phyloP scores from a whole-genome alignment of 2,329 filamentous ascomycete species.

The Xylaria sp. region DNA sequence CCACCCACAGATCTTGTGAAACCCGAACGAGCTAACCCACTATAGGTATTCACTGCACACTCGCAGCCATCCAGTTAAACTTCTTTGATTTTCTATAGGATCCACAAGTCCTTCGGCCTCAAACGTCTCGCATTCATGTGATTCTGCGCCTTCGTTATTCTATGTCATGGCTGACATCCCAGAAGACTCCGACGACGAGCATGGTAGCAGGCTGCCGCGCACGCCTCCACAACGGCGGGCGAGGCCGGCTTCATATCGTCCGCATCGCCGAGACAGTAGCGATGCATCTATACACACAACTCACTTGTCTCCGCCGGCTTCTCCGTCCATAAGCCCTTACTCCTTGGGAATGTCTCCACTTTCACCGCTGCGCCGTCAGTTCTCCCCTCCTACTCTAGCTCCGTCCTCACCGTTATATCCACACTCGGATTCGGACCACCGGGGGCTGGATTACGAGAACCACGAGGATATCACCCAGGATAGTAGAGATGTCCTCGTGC shows the following conservation, averaged over 20 bases:
- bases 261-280: slow-evolving; percentile 37
- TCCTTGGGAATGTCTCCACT: slow-evolving; percentile 47
- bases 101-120: slow-evolving; percentile 14
- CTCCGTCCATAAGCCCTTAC: slow-evolving; percentile 45
- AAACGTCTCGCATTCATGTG: slow-evolving; percentile 22
- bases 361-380: slow-evolving; percentile 45
- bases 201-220: slow-evolving; percentile 37
- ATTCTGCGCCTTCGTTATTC: slow-evolving; percentile 5
- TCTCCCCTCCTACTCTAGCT: slow-evolving; percentile 38
- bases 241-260: slow-evolving; percentile 28
- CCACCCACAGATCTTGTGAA: too few species aligned
- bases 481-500: slow-evolving; percentile 60
- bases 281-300: slow-evolving; percentile 30
- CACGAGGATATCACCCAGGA: slow-evolving; percentile 49
- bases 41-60: neutral
- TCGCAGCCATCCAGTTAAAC: neutral
- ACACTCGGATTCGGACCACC: slow-evolving; percentile 41
- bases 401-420: slow-evolving; percentile 41
- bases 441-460: slow-evolving; percentile 20
- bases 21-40: neutral
- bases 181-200: slow-evolving; percentile 43
- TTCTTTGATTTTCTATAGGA: neutral
- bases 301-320: slow-evolving; percentile 42
- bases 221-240: slow-evolving; percentile 38
- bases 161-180: slow-evolving; percentile 38